Evolutionary conservation across 179 eudicot genomes (phyloP), one percentile per base, ranked within the genome.

Genomic region (Silene coronaria): DNA sequence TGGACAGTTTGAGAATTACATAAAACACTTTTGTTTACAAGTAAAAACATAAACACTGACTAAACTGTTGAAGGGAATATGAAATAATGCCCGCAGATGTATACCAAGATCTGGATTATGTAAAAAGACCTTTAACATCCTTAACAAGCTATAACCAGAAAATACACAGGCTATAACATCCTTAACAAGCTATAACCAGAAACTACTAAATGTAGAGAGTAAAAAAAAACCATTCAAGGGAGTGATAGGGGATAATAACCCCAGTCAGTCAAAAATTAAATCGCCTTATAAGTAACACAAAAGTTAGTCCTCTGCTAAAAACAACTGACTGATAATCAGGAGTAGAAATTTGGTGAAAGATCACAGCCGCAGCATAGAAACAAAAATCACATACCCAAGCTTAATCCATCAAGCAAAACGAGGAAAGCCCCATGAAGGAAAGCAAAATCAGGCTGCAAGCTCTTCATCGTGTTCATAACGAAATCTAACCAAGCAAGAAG

Each of bases 401-500:
- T 92, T 81, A 94, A 75, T 30, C 98, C 98, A 83, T 94, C 98
- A 42, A 92, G 95, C 88, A 92, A 84, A 77, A 92, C 89, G 67
- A 94, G 98, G 74, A 92, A 92, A 19, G 92, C 92, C 60, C 98
- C 98, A 82, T 94, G 98, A 77, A 90, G 57, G 75, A 88, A 86
- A 36, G 93, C 87, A 81, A 74, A 81, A 66, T 84, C 89, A 71
- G 91, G 89, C 8, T 64, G 71, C 73, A 95, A 86, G 78, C 77
- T 84, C 79, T 76, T 79, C 78, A 77, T 80, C 45, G 91, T 79
- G 69, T 82, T 84, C 68, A 85, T 74, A 38, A 95, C 82, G 81
- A 95, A 95, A 60, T 86, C 90, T 74, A 95, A 80, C 99, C 99
- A 95, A 53, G 99, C 90, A 72, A 92, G 87, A 75, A 95, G 94